phyloP scores from a whole-genome alignment of 2,329 filamentous ascomycete genomes.

The Penicillium thymicola region DNA sequence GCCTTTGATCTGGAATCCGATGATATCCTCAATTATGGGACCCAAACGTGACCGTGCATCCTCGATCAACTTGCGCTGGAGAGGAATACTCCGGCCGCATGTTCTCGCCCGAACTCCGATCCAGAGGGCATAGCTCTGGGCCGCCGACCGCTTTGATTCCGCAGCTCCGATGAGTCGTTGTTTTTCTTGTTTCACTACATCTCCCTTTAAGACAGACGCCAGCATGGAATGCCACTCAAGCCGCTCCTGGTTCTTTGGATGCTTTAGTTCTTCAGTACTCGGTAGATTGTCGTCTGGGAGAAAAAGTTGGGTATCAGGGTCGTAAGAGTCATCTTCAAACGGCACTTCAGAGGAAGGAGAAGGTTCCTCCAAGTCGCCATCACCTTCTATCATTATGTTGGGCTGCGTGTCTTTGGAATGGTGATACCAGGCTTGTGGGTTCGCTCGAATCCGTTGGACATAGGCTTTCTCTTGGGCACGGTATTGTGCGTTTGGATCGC shows the following conservation, averaged over 20 bases:
- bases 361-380: conserved; percentile 86
- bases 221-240: conserved; percentile 99
- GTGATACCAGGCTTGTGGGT: conserved; percentile 70
- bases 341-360: conserved; percentile 81
- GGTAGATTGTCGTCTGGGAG: conserved; percentile 87
- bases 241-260: conserved; percentile 82
- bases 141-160: conserved; percentile 70
- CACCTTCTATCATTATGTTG: conserved; percentile 65
- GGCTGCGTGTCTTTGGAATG: conserved; percentile 60
- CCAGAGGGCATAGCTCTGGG: conserved; percentile 72
- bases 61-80: conserved; percentile 84
- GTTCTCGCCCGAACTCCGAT: conserved; percentile 78
- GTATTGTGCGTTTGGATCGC: conserved; percentile 70
- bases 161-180: conserved; percentile 82
- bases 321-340: conserved; percentile 78
- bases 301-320: conserved; percentile 89
- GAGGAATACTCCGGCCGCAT: conserved; percentile 76
- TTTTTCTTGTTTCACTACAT: conserved; percentile 97
- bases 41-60: conserved; percentile 74
- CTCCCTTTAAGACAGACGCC: conserved; percentile 88
- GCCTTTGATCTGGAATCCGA: conserved; percentile 90
- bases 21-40: conserved; percentile 77
- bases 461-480: conserved; percentile 91
- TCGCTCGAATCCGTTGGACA: conserved; percentile 83
- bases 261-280: conserved; percentile 82